Evolutionary conservation across 257 asterid species (phyloP).

Genomic region (Henckelia pumila): DNA sequence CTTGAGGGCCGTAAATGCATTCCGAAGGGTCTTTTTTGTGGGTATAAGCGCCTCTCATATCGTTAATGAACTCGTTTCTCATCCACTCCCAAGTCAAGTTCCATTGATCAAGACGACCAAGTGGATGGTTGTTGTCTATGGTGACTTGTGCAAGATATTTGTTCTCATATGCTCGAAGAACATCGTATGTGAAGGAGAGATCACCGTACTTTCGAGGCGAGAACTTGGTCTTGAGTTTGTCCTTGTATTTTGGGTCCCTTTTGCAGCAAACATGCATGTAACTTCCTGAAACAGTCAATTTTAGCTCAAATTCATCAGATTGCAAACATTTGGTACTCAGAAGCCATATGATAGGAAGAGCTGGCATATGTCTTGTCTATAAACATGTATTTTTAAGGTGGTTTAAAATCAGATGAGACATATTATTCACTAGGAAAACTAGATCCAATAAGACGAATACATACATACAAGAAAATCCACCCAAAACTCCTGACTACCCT

Average conservation of each 20-base stretch:
- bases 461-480: background rate
- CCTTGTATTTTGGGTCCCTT: constrained; percentile 71
- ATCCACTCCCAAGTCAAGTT: constrained; percentile 96
- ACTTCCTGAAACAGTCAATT: constrained; percentile 39
- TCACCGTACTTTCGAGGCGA: constrained; percentile 58
- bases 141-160: constrained; percentile 80
- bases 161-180: constrained; percentile 55
- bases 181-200: constrained; percentile 70
- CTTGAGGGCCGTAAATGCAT: constrained; percentile 85
- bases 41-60: constrained; percentile 78
- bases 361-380: background rate
- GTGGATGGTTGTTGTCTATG: constrained; percentile 73
- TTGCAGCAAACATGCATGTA: constrained; percentile 67
- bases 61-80: constrained; percentile 83
- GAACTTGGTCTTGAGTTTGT: constrained; percentile 39
- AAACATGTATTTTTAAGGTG: background rate
- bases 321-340: background rate
- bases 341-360: background rate
- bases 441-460: background rate
- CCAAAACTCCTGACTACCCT: background rate
- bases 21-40: constrained; percentile 66
- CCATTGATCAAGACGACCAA: constrained; percentile 95
- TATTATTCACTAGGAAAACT: background rate
- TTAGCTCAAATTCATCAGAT: background rate
- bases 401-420: background rate